Percentiles rank a stretch among this genome's conserved stretches.
phyloP scores from a whole-genome alignment of 2,329 filamentous ascomycete genomes.

The Fusarium sp. region DNA sequence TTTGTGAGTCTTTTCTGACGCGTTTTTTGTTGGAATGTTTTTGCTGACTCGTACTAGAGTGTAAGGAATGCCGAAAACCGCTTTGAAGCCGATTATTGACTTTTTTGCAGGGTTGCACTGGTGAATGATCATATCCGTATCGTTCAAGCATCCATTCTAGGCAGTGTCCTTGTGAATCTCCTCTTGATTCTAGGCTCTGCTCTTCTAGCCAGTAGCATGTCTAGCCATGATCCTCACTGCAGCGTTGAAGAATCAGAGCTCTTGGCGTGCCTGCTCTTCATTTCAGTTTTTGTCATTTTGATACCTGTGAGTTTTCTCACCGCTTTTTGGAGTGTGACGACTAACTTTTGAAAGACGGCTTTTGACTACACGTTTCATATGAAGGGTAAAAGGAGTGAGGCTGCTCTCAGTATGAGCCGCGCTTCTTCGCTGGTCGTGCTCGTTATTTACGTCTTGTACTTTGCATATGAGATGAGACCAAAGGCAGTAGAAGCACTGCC shows the following conservation, averaged over 20 bases:
- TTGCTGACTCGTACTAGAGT: slow-evolving; percentile 50
- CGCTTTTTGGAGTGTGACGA: rapidly evolving
- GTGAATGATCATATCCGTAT: slow-evolving; percentile 75
- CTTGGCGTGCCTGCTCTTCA: slow-evolving; percentile 52
- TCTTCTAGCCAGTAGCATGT: slow-evolving; percentile 76
- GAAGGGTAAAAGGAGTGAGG: slow-evolving; percentile 64
- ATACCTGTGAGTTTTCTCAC: slow-evolving; percentile 48
- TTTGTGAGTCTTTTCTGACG: slow-evolving; percentile 54
- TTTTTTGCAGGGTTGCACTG: slow-evolving; percentile 59
- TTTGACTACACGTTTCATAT: slow-evolving; percentile 67
- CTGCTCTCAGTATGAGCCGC: slow-evolving; percentile 79
- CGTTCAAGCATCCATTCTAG: slow-evolving; percentile 80
- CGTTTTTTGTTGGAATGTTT: not conserved
- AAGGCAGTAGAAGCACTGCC: slow-evolving; percentile 74
- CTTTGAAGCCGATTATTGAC: slow-evolving; percentile 29
- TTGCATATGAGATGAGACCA: slow-evolving; percentile 81
- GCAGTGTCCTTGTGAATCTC: slow-evolving; percentile 82
- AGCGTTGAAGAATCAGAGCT: slow-evolving; percentile 51
- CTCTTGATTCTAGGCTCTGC: slow-evolving; percentile 82
- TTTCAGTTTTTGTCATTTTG: slow-evolving; percentile 55
- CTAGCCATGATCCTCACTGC: slow-evolving; percentile 71
- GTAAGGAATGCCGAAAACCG: slow-evolving; percentile 44
- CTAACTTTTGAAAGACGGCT: slow-evolving; percentile 50
- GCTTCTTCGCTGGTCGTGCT: slow-evolving; percentile 82
- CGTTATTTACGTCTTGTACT: slow-evolving; percentile 78